phyloP scores from a whole-genome alignment of 140 eudicot genomes.

The Erigeron philadelphicus region DNA sequence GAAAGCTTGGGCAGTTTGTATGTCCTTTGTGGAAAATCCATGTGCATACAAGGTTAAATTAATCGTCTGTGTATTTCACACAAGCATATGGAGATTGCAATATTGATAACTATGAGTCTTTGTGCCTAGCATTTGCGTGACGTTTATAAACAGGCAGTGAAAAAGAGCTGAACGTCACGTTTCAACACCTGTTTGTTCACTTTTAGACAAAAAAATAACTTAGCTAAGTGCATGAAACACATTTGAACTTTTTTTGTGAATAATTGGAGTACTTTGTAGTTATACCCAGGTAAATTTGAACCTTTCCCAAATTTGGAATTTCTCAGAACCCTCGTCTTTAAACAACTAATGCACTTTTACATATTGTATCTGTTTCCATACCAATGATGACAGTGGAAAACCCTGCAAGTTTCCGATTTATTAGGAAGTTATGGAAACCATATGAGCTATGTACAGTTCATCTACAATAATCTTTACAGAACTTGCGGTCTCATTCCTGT shows the following conservation, averaged over 20 bases:
- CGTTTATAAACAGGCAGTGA: constrained; percentile 9
- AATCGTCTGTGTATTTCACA: neutral
- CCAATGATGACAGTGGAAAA: neutral
- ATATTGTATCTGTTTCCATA: neutral
- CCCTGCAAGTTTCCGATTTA: neutral
- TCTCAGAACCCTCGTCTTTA: neutral
- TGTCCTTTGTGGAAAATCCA: constrained; percentile 4
- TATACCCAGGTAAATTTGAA: neutral
- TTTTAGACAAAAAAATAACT: neutral
- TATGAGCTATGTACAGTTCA: neutral
- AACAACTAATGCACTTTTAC: constrained; percentile 10
- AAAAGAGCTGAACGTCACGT: neutral
- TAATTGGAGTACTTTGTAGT: neutral
- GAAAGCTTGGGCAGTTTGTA: constrained; percentile 6
- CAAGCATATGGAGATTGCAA: constrained; percentile 7
- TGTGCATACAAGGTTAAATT: constrained; percentile 12
- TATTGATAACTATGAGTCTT: neutral
- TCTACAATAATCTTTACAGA: constrained; percentile 1
- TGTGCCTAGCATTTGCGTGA: neutral
- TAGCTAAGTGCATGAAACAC: neutral
- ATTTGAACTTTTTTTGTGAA: constrained; percentile 5
- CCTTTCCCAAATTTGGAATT: constrained; percentile 7
- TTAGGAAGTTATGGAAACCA: too few species aligned
- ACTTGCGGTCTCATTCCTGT: neutral
- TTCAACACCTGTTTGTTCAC: neutral